Base-by-base conservation (phyloP, 371 early-diverging fungal genomes). In the Saksenaea oblongispora region DNA sequence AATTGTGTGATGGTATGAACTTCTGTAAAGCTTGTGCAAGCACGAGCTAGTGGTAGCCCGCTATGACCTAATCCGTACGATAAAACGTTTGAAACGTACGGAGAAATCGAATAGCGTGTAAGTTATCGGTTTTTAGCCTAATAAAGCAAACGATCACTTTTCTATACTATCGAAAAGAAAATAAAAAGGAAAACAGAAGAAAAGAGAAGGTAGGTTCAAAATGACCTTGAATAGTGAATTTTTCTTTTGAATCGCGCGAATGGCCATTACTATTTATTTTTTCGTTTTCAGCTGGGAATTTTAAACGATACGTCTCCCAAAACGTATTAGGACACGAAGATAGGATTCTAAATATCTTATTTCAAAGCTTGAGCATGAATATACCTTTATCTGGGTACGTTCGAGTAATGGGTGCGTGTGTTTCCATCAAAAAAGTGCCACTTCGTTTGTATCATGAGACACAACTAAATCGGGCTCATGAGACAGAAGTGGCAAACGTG, bases 361-460 rank as follows among this genome's bases (percentile, higher is more conserved):
- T 47, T 22, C 51, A 10, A n/a, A 47, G n/a, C 22, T 10, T 47
- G 5, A 22, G 5, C 24, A 22, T 47, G 22, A 22, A 22, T 10
- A 9, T 47, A 22, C 22, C 18, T 22, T 8, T 47, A 22, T 22
- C 22, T 22, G 22, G 22, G 24, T 47, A 22, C 24, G 24, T 22
- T 10, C 22, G n/a, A n/a, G n/a, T 10, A n/a, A 22, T 47, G 5
- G 1, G 24, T 47, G 11, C 22, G 22, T 22, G 51, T 47, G 51
- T 47, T 8, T 22, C 51, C 51, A 47, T 47, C 51, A 47, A 31
- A 31, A 47, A 22, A 47, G 51, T 47, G 51, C 51, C 51, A 47
- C 51, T 47, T 47, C 51, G 3, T 47, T 26, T 47, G 51, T 47
- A 47, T 47, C 51, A 47, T 47, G 51, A 22, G 51, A 47, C 51